Evolutionary conservation across 2,329 filamentous ascomycete genomes (phyloP), one percentile per base, ranked within the genome.

Genomic region (Colletotrichum cereale): DNA sequence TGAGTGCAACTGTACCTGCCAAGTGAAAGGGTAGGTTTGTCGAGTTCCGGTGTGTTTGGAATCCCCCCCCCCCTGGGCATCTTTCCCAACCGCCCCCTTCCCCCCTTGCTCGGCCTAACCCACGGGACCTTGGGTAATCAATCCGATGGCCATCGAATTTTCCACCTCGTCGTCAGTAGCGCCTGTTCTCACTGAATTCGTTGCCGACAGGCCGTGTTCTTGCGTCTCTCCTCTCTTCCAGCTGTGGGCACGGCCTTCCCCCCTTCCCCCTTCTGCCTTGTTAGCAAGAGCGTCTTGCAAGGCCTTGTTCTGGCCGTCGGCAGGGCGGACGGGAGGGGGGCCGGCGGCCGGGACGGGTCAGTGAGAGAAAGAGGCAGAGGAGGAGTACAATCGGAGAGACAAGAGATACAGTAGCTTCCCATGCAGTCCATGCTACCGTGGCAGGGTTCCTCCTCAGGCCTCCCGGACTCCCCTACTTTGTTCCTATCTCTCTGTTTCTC

Each of bases 141-240:
- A 67, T 52, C 68, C 64, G 57, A 62, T 36, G 57, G 57, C n/a
- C 47, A 34, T n/a, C 57, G 48, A 67, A 62, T 71, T 38, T 58
- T 57, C 57, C 64, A 44, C 68, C 58, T 12, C 57, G 52, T 67
- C 68, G 42, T 50, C 62, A 42, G 63, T 52, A 50, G 63, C 64
- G 67, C 31, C 26, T 31, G 38, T 50, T 48, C 42, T 62, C 42
- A 53, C 44, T 67, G 57, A 42, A 42, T 71, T 67, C 50, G 64
- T 71, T 12, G 56, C n/a, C 42, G 50, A 48, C 67, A 53, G n/a
- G 18, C 29, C 40, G 48, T 65, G 34, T 31, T 48, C n/a, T 42
- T 29, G n/a, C 63, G 38, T 29, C 48, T 56, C 47, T 70, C 48
- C 56, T 48, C 52, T 47, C 44, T 24, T 11, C n/a, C 31, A 34